Evolutionary conservation across 2,329 filamentous ascomycete species (phyloP).

Genomic region (Botrytis tulipae): DNA sequence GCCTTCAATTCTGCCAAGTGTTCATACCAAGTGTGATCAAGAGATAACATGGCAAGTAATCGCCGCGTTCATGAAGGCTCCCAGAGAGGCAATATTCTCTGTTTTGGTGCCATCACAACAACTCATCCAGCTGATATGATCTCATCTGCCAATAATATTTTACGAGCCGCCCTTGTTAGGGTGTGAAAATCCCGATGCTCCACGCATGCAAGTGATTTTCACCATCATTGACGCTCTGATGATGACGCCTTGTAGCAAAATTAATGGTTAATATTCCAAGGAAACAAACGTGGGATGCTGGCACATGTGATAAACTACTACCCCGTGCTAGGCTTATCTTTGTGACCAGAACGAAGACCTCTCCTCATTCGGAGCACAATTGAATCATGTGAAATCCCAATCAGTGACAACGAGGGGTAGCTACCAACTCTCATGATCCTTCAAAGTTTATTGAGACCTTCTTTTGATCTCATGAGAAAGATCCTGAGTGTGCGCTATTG

Average conservation of each 20-base stretch:
- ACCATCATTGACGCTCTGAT: constrained; percentile 9
- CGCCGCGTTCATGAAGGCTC: background rate
- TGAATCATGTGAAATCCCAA: background rate
- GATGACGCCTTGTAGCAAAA: background rate
- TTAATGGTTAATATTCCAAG: constrained; percentile 1
- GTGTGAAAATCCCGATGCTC: background rate
- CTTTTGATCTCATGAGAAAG: background rate
- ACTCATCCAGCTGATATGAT: background rate
- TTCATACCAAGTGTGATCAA: background rate
- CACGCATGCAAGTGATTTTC: constrained; percentile 17
- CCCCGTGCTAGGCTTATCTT: background rate
- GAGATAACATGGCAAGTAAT: background rate
- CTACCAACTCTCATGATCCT: background rate
- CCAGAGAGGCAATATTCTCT: background rate
- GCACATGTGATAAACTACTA: background rate
- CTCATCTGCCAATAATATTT: background rate
- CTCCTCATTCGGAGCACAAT: background rate
- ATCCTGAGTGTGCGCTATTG: background rate
- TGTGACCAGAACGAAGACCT: background rate
- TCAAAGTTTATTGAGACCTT: background rate
- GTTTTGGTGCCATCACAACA: background rate
- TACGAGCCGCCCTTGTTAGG: constrained; percentile 1
- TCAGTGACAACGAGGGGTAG: background rate
- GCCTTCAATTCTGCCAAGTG: background rate
- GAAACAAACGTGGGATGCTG: background rate